Conservation (phyloP, 1,284 basidiomycete genomes). For the Ustilago sp. region DNA sequence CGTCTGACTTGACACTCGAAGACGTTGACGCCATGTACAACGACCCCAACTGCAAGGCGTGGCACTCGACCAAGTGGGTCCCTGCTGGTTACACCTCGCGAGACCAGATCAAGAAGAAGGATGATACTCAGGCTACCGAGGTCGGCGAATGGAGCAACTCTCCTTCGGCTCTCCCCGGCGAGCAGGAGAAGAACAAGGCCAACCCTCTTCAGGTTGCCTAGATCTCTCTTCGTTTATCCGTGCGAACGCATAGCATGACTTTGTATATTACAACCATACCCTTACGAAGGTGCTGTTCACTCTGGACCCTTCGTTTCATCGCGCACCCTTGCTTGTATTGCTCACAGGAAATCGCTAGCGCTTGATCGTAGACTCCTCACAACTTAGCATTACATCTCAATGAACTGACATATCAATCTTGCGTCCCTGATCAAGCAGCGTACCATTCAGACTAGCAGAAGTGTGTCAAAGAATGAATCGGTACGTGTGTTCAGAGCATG, state of each 20-base stretch:
- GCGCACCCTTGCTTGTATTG: background rate
- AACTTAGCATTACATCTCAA: background rate
- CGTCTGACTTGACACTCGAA: slow-evolving; percentile 78
- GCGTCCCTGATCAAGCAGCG: background rate
- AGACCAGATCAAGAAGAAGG: slow-evolving; percentile 57
- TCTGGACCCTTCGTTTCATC: background rate
- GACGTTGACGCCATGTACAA: slow-evolving; percentile 82
- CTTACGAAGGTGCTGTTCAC: background rate
- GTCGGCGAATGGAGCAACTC: slow-evolving; percentile 55
- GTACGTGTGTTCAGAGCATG: background rate
- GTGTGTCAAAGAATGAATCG: background rate
- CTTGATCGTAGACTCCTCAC: background rate
- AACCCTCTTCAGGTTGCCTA: slow-evolving; percentile 48
- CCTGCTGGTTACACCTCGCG: slow-evolving; percentile 64
- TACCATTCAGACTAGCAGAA: background rate
- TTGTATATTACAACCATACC: background rate
- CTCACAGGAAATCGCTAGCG: background rate
- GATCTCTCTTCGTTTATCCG: background rate
- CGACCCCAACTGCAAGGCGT: slow-evolving; percentile 77
- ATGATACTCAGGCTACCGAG: slow-evolving; percentile 39
- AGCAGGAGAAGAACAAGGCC: slow-evolving; percentile 57
- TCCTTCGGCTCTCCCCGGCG: slow-evolving; percentile 48
- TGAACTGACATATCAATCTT: background rate
- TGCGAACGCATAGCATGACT: background rate
- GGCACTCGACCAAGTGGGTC: slow-evolving; percentile 74